Conservation (phyloP, 2,329 filamentous ascomycete genomes). For the Arthrinium phaeospermum region DNA sequence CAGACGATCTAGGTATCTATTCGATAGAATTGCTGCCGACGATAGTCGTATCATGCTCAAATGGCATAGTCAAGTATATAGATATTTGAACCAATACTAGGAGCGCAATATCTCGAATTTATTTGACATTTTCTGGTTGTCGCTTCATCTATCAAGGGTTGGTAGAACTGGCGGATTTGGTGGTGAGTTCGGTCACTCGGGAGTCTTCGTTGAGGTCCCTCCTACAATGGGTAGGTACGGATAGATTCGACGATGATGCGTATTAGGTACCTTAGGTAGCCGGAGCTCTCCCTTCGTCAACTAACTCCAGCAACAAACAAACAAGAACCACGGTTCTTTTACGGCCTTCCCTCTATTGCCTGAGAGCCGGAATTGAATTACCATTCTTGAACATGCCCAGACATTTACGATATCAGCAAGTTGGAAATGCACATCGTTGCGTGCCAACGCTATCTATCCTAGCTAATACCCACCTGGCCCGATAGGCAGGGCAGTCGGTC, state of each 20-base stretch:
- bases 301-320: background rate
- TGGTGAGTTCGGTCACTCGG: background rate
- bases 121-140: too few relatives aligned
- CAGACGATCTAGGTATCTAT: too few relatives aligned
- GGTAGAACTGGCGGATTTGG: too few relatives aligned
- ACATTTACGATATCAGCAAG: background rate
- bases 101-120: too few relatives aligned
- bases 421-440: background rate
- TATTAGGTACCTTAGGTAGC: background rate
- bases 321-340: background rate
- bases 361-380: background rate
- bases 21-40: too few relatives aligned
- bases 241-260: background rate
- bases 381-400: background rate
- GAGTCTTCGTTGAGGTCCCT: background rate
- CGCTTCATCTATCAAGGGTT: too few relatives aligned
- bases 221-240: background rate
- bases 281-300: background rate
- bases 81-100: too few relatives aligned
- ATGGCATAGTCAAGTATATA: too few relatives aligned
- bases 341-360: background rate
- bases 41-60: too few relatives aligned
- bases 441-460: background rate
- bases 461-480: constrained; percentile 7
- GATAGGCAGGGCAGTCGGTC: background rate